Evolutionary conservation across 2,329 filamentous ascomycete species (phyloP), one percentile per base, ranked within the genome.

Genomic region (Cordyceps sp.): DNA sequence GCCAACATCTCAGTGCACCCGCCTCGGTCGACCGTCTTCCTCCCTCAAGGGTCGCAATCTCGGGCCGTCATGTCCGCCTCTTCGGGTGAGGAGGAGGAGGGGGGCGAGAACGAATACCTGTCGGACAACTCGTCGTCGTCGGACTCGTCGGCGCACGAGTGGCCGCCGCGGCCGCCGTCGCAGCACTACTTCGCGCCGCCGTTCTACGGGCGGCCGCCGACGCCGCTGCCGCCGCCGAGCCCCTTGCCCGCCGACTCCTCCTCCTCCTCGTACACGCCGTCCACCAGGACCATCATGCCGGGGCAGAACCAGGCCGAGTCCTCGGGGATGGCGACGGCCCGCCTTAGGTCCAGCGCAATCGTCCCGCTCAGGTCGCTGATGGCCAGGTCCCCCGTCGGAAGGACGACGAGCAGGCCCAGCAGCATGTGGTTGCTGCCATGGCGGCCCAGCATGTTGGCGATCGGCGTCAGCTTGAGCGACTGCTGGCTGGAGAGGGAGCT

Each of bases 261-360:
- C 44, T 93, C 85, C 51, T 96, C 90, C 50, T 93, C 85, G 47
- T 98, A 98, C n/a, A 88, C 75, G 6, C 90, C 90, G 45, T 98
- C 90, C 1, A 94, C 73, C 0, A 98, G 66, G 4, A 96, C 81
- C 30, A 98, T 81, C 85, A 96, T 96, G 4, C 92, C 92, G 0
- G 90, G 86, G 5, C 78, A 75, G 48, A 94, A 94, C 79, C 85
- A 98, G 4, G 82, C 78, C 17, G 82, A 84, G 47, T 88, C 77
- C 37, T 84, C 76, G 0, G 86, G 86, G 34, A 94, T 78, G 12
- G 80, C 73, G 16, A 76, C 73, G 0, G 88, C 83, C 46, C 88
- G 79, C 15, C 74, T 69, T 10, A 96, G 58, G 42, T 96, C 85
- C 2, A 98, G 62, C 3, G 73, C 66, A 44, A 98, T 93, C 32